Percentiles rank a stretch among this genome's conserved stretches.
Conservation (phyloP, 805 yeast genomes). For the Pichia cabralensis region DNA sequence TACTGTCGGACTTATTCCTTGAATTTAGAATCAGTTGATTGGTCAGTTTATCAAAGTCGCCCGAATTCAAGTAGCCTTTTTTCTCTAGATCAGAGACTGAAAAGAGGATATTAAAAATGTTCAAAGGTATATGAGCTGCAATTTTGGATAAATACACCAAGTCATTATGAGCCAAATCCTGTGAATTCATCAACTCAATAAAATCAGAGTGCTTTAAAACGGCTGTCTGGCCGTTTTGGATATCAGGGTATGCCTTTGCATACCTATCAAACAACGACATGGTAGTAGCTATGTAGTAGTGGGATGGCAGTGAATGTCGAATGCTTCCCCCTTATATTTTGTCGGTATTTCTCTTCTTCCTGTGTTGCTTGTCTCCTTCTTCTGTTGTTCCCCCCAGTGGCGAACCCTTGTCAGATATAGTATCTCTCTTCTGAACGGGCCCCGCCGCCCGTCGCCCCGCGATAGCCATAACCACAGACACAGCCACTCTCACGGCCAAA, state of each 20-base stretch:
- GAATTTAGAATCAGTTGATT: conserved; percentile 31
- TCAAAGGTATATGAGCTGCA: conserved; percentile 33
- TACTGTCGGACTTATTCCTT: conserved; percentile 23
- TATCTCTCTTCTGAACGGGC: too few species aligned
- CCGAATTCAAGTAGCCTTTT: conserved; percentile 43
- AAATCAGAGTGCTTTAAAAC: conserved; percentile 30
- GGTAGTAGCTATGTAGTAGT: conserved; percentile 12
- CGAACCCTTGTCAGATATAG: too few species aligned
- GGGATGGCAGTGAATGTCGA: too few species aligned
- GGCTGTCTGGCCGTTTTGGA: too few species aligned
- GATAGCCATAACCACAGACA: too few species aligned
- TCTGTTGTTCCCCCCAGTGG: too few species aligned
- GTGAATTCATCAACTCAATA: conserved; percentile 33
- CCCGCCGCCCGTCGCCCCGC: too few species aligned
- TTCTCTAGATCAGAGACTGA: conserved; percentile 66
- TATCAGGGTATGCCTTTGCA: conserved; percentile 29
- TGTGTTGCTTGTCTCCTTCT: too few species aligned
- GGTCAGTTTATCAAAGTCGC: conserved; percentile 71
- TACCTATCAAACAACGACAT: conserved; percentile 31
- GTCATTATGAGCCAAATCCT: conserved; percentile 18
- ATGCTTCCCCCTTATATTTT: neutral
- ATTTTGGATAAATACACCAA: conserved; percentile 15
- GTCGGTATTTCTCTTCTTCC: too few species aligned
- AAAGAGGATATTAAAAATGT: conserved; percentile 64
- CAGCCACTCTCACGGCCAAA: too few species aligned